Evolutionary conservation across 2,329 filamentous ascomycete species (phyloP).

Genomic region (Alternaria viburni): DNA sequence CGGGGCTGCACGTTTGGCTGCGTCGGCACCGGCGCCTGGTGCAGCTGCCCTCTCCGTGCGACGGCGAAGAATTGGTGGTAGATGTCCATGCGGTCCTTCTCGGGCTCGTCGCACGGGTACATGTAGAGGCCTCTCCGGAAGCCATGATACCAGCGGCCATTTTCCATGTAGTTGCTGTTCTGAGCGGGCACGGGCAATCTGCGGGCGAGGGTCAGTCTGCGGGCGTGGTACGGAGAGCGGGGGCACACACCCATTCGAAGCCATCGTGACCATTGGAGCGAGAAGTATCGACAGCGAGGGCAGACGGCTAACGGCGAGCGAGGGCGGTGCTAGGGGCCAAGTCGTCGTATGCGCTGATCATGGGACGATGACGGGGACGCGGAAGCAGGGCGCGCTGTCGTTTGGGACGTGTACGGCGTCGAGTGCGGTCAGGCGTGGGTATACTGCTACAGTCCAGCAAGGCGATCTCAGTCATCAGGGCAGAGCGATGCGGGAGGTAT

Average conservation of each 20-base stretch:
- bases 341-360: constrained; percentile 13
- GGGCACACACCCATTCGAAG: constrained; percentile 51
- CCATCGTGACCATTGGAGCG: constrained; percentile 53
- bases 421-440: constrained; percentile 10
- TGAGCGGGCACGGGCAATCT: constrained; percentile 49
- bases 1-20: constrained; percentile 49
- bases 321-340: constrained; percentile 10
- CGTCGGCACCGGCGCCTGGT: constrained; percentile 51
- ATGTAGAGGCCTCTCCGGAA: constrained; percentile 74
- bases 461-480: constrained; percentile 30
- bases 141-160: constrained; percentile 73
- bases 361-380: constrained; percentile 1
- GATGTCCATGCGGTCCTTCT: constrained; percentile 80
- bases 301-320: constrained; percentile 6
- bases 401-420: background rate
- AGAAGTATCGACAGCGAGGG: constrained; percentile 29
- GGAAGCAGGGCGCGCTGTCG: background rate
- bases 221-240: constrained; percentile 39
- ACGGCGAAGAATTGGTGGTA: constrained; percentile 79
- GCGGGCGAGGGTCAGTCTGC: constrained; percentile 16
- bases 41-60: constrained; percentile 61
- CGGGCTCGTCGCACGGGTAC: constrained; percentile 78
- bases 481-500: constrained; percentile 32
- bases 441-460: background rate
- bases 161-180: constrained; percentile 62